These are phyloP conservation scores for Aureobasidium sp. DNA, from an alignment of 2,329 filamentous ascomycete species.

Conservation along the genomic window DNA sequence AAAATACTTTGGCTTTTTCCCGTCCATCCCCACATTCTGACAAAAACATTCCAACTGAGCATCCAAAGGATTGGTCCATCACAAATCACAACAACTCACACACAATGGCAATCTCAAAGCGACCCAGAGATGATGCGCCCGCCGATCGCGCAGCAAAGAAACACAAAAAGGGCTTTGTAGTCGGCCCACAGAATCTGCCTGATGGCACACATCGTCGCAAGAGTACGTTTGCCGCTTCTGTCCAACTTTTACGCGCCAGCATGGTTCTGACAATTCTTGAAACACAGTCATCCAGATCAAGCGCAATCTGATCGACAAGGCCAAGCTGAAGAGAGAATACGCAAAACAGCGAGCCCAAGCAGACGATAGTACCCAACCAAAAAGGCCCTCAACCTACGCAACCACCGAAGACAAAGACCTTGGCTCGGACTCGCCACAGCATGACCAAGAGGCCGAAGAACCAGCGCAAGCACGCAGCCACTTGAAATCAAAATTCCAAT, in stretches of 20 bases:
- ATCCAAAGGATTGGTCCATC: too few species aligned
- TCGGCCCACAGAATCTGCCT: constrained; percentile 84
- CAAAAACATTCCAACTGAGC: too few species aligned
- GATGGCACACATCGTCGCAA: constrained; percentile 85
- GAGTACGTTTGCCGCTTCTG: constrained; percentile 36
- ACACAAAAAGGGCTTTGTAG: constrained; percentile 65
- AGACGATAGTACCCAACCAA: constrained; percentile 23
- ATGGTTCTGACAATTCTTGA: background rate
- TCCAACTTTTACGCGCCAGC: background rate
- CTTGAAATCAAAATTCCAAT: background rate
- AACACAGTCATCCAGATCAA: constrained; percentile 86
- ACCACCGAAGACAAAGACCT: constrained; percentile 21
- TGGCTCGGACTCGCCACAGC: background rate
- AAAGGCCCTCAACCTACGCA: constrained; percentile 25
- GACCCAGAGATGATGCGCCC: constrained; percentile 10
- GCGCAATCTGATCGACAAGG: constrained; percentile 78
- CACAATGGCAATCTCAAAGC: constrained; percentile 7
- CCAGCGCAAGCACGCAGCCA: background rate
- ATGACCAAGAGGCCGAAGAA: background rate
- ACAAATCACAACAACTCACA: background rate
- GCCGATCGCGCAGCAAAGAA: constrained; percentile 40
- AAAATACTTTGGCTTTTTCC: too few species aligned
- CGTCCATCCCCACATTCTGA: too few species aligned
- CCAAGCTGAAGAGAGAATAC: constrained; percentile 88
- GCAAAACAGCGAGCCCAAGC: constrained; percentile 69